phyloP scores from a whole-genome alignment of 306 rosid genomes.

The Citrullus mucosospermus region DNA sequence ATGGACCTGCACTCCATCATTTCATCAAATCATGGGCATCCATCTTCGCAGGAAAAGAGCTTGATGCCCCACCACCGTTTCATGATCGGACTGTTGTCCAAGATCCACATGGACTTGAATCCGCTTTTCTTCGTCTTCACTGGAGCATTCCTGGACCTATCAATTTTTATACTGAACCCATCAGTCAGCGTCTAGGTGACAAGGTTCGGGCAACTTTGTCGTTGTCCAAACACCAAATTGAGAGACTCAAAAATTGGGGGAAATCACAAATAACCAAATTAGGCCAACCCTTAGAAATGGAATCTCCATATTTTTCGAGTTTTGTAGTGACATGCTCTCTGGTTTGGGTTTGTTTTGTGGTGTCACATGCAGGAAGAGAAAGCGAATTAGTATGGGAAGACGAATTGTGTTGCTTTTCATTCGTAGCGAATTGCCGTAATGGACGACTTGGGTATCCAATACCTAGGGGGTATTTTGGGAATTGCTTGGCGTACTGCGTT shows the following conservation, averaged over 20 bases:
- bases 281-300: too few relatives aligned
- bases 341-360: constrained; percentile 17
- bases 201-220: constrained; percentile 14
- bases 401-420: background rate
- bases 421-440: constrained; percentile 34
- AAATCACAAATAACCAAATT: background rate
- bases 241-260: constrained; percentile 11
- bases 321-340: constrained; percentile 19
- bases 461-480: constrained; percentile 12
- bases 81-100: background rate
- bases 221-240: constrained; percentile 7
- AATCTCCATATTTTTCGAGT: background rate
- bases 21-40: constrained; percentile 29
- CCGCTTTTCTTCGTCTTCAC: background rate
- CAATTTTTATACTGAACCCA: background rate
- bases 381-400: background rate
- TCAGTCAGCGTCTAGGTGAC: background rate
- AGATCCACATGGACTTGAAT: constrained; percentile 4
- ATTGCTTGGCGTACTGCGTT: background rate
- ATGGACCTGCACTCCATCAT: constrained; percentile 16
- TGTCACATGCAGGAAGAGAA: background rate
- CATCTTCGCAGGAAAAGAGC: background rate
- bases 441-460: background rate
- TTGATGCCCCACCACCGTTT: background rate
- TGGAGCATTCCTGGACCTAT: background rate